A percentile compares a stretch with the other conserved stretches of the same genome.
Evolutionary conservation across 2,329 filamentous ascomycete genomes (phyloP).

Genomic region (Colletotrichum falcatum): DNA sequence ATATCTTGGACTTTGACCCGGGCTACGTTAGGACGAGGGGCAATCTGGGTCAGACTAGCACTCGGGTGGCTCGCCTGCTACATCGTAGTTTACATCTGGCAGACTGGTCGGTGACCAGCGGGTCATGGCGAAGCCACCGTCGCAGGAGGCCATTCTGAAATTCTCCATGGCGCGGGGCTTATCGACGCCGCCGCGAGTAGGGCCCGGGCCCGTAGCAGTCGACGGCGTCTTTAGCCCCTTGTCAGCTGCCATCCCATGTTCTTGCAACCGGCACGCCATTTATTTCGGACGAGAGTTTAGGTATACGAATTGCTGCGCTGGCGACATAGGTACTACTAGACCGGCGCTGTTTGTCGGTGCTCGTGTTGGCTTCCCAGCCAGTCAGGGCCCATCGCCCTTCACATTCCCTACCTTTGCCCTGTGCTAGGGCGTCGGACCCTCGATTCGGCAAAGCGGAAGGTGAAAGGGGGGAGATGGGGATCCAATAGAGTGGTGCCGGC

Average conservation of each 20-base stretch:
- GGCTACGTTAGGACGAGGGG: slow-evolving; percentile 22
- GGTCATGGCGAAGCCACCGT: slow-evolving; percentile 37
- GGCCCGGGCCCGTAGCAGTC: slow-evolving; percentile 33
- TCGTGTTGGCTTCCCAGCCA: slow-evolving; percentile 17
- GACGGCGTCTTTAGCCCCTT: slow-evolving; percentile 26
- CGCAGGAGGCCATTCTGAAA: slow-evolving; percentile 31
- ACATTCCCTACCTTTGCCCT: slow-evolving; percentile 31
- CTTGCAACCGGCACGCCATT: neutral
- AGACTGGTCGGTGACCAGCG: slow-evolving; percentile 8
- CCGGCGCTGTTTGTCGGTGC: slow-evolving; percentile 27
- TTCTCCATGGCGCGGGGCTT: slow-evolving; percentile 33
- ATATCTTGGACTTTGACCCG: slow-evolving; percentile 10
- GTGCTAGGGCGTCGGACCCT: slow-evolving; percentile 22
- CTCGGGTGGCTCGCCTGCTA: neutral
- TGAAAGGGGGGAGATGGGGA: slow-evolving; percentile 13
- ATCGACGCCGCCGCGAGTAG: slow-evolving; percentile 26
- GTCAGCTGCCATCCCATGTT: slow-evolving; percentile 38
- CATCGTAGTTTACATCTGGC: slow-evolving; percentile 10
- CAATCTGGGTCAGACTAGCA: slow-evolving; percentile 3
- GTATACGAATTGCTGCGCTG: slow-evolving; percentile 16
- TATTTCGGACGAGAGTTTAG: slow-evolving; percentile 18
- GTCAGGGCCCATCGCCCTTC: slow-evolving; percentile 12
- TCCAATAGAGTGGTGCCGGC: neutral
- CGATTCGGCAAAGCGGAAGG: slow-evolving; percentile 10
- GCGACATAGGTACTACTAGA: neutral